Conservation (phyloP, 768 basidiomycete genomes). For the Cytidiella melzeri region DNA sequence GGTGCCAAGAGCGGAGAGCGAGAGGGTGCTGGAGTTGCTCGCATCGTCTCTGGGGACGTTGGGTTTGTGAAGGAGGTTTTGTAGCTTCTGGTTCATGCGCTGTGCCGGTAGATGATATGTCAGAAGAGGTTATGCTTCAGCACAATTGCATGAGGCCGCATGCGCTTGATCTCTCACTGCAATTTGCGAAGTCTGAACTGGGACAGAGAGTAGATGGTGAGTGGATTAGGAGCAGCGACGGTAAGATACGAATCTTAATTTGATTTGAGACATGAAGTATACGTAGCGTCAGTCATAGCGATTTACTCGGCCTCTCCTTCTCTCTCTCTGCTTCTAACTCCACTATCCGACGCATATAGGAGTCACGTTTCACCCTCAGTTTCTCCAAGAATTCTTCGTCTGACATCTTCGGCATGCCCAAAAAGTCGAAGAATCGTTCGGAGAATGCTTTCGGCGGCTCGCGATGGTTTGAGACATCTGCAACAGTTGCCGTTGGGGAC, state of each 20-base stretch:
- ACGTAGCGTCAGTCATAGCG: too few species aligned
- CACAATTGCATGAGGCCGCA: too few species aligned
- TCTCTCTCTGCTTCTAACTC: constrained; percentile 41
- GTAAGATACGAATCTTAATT: too few species aligned
- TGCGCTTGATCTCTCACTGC: too few species aligned
- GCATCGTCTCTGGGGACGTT: constrained; percentile 73
- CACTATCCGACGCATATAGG: constrained; percentile 48
- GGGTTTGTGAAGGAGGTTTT: constrained; percentile 62
- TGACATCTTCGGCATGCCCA: constrained; percentile 54
- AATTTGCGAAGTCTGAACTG: too few species aligned
- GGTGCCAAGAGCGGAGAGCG: constrained; percentile 73
- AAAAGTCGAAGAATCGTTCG: constrained; percentile 35
- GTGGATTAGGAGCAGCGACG: too few species aligned
- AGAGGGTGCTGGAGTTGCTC: constrained; percentile 68
- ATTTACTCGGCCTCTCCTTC: too few species aligned
- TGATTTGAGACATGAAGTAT: too few species aligned
- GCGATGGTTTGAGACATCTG: constrained; percentile 1
- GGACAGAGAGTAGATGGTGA: too few species aligned
- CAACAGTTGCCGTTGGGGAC: not conserved
- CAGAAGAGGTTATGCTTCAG: too few species aligned
- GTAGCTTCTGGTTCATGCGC: too few species aligned
- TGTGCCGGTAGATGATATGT: too few species aligned
- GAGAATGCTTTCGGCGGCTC: constrained; percentile 20
- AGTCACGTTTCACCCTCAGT: constrained; percentile 51
- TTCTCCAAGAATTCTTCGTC: constrained; percentile 68